Base-by-base conservation (phyloP, 2,329 filamentous ascomycete species). In the Penicillium sp. region DNA sequence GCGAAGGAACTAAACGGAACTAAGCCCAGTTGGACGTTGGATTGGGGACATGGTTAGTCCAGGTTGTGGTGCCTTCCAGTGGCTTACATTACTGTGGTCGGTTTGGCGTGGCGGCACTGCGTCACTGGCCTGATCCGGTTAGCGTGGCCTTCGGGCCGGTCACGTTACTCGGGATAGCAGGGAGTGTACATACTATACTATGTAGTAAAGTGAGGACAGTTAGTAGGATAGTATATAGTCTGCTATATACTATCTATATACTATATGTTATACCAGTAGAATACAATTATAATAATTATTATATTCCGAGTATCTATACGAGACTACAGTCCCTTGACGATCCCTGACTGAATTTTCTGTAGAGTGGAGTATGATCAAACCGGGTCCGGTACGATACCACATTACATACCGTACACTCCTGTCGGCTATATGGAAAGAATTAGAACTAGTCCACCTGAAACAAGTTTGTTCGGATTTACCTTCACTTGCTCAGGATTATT, bases 131-230 rank as follows among this genome's bases (percentile, higher is more conserved):
- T 6, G 18, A 23, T 33, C 13, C 48, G 58, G 16, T 49, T 61
- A 61, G 58, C 33, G 24, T 24, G 3, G 21, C 33, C 33, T 37
- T 63, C 59, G 61, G 61, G 55, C 61, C 61, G 61, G 60, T 61
- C 54, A n/a, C 24, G 10, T 28, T 28, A 28, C 24, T 28, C 5
- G 10, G 24, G 5, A 28, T 28, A 28, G 5, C 5, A 10, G 10
- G 24, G 24, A 28, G 10, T 28, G 10, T 28, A 28, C 10, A 28
- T 28, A 28, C 24, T 5, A 28, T n/a, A n/a, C n/a, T n/a, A n/a
- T n/a, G n/a, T n/a, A n/a, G n/a, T n/a, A n/a, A n/a, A n/a, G n/a
- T n/a, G n/a, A n/a, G n/a, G n/a, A n/a, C n/a, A n/a, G n/a, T n/a
- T n/a, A n/a, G n/a, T n/a, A n/a, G n/a, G n/a, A n/a, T n/a, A n/a